Base-by-base conservation (phyloP, 1,284 basidiomycete species). In the Ganoderma leucocontextum region DNA sequence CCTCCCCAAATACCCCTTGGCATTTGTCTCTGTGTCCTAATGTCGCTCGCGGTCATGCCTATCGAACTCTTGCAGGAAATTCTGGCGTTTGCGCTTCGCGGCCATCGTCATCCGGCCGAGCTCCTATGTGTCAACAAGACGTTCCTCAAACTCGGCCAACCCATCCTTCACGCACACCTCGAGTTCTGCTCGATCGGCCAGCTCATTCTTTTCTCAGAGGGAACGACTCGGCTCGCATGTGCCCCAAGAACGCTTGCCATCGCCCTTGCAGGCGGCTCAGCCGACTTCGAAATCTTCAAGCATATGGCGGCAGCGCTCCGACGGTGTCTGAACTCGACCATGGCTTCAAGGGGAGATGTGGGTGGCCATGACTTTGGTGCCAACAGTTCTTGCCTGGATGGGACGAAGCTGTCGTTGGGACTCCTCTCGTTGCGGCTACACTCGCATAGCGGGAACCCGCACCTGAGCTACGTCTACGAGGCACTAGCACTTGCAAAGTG, bases 401-500 rank as follows among this genome's bases (percentile, higher is more conserved):
- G 33, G 13, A 49, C 68, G n/a, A 60, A 69, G 53, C 59, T 73
- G n/a, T 67, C 72, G 44, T 73, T 85, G 53, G 81, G 83, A 47
- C 63, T 67, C 39, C 68, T 87, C 8, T 77, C 76, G 22, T 75
- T 87, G 17, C 78, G 81, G 63, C 73, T 86, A 64, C 80, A 86
- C 71, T 84, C 86, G 9, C 84, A 84, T 73, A 69, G 79, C 0
- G 75, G 73, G 41, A 84, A 86, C 67, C 73, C 76, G 0, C 73
- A 79, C 44, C 72, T 81, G 22, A 74, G 80, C 8, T 75, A 79
- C 55, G 76, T 87, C 41, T 80, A 81, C 65, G 77, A 80, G 19
- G 83, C 82, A 9, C 76, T 87, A 57, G 73, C 68, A 42, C 75
- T 81, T 2, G 78, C 82, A 17, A 83, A 83, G 85, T 86, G 71